Base-by-base conservation (phyloP, 2,329 filamentous ascomycete genomes). In the Fusarium sp. region DNA sequence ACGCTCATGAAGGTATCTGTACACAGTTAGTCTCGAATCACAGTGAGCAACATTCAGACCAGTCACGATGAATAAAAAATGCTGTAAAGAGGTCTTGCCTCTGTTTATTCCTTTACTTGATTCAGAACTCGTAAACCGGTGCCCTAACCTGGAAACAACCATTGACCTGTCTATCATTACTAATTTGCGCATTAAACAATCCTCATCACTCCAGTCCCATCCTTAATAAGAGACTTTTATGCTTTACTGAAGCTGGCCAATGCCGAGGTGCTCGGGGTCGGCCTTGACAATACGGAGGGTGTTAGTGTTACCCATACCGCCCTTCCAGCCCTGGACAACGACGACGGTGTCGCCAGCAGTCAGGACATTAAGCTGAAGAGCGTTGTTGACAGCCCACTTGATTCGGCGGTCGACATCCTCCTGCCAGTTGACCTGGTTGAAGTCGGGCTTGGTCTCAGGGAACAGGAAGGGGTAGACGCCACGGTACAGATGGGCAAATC, bases 391-490 rank as follows among this genome's bases (percentile, higher is more conserved):
- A 80, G 93, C 96, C 94, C 95, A 99, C 88, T 95, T 97, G 82
- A 99, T 93, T 79, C 96, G 94, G 80, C 91, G 90, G 84, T 99
- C 96, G 75, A 99, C 96, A 83, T 99, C 95, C 86, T 98, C 94
- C 85, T 99, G 96, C 96, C 96, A 99, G 84, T 97, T 94, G 77
- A 92, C 89, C 82, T 92, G 89, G 80, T 87, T 88, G 84, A 98
- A 99, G 85, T 99, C 94, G 75, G 96, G 96, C 90, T 98, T 98
- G 76, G 85, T 83, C 85, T 97, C 92, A 55, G 91, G 89, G 88
- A 98, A 98, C 77, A 92, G 87, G 92, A 99, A 99, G 62, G 96
- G 96, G 80, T 98, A 99, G 67, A 99, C 95, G 76, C 96, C 96
- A 79, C 96, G 95, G 86, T 98, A 98, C 80, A 99, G 84, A 82